These are phyloP conservation scores for Schizosaccharomyces pombe DNA, from an alignment of 805 yeast species.

Conservation along the genomic window DNA sequence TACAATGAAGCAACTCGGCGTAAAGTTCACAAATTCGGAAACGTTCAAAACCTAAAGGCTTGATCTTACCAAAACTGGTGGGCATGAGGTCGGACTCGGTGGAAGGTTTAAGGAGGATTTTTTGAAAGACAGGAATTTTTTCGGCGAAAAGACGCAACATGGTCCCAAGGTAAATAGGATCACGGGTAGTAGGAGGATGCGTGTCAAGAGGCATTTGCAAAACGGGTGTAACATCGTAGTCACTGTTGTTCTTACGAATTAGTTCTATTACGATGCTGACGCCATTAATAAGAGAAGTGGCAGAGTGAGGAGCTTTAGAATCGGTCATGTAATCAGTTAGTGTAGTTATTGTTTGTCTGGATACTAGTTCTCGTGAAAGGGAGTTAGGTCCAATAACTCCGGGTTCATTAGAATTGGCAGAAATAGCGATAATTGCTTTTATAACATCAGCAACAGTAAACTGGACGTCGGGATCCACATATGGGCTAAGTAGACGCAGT, in stretches of 20 bases:
- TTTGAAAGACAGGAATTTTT: constrained; percentile 44
- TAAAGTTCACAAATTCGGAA: constrained; percentile 77
- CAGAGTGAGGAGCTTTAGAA: constrained; percentile 4
- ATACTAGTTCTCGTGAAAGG: constrained; percentile 70
- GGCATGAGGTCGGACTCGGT: constrained; percentile 18
- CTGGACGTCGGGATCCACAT: constrained; percentile 46
- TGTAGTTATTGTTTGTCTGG: constrained; percentile 39
- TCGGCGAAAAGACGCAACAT: constrained; percentile 57
- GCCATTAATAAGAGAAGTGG: constrained; percentile 68
- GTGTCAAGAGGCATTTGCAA: constrained; percentile 58
- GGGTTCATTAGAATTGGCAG: constrained; percentile 76
- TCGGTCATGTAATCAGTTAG: constrained; percentile 55
- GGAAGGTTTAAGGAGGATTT: constrained; percentile 23
- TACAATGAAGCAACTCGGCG: constrained; percentile 86
- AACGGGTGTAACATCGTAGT: constrained; percentile 77
- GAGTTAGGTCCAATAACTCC: constrained; percentile 93
- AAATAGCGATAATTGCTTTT: constrained; percentile 78
- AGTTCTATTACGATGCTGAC: constrained; percentile 88
- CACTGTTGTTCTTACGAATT: constrained; percentile 85
- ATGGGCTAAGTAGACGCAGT: constrained; percentile 46
- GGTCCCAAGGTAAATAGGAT: constrained; percentile 78
- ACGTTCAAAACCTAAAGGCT: constrained; percentile 72
- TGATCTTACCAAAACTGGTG: constrained; percentile 43
- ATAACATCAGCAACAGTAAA: constrained; percentile 88
- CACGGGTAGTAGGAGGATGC: constrained; percentile 81